Percentiles rank a stretch among this genome's conserved stretches.
phyloP scores from a whole-genome alignment of 306 rosid genomes.

The Glycine tomentella region DNA sequence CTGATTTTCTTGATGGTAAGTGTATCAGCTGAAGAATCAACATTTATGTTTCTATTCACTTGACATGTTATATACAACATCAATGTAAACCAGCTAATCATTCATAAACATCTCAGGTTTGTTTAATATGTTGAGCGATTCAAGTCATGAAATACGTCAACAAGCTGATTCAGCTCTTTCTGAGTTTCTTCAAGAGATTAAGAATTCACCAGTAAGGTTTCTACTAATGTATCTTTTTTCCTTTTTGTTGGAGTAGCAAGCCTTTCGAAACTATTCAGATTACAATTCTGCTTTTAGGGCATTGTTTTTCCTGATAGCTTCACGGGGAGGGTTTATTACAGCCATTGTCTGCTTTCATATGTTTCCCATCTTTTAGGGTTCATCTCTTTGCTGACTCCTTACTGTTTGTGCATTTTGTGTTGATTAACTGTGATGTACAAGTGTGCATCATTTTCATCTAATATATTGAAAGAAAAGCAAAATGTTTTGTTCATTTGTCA shows the following conservation, averaged over 20 bases:
- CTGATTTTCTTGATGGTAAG: conserved; percentile 91
- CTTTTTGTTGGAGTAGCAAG: conserved; percentile 48
- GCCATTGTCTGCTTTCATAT: conserved; percentile 19
- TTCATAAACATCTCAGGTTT: conserved; percentile 70
- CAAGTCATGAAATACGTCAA: conserved; percentile 95
- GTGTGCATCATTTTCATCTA: conserved; percentile 39
- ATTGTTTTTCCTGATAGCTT: conserved; percentile 12
- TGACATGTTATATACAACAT: conserved; percentile 21
- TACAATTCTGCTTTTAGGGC: conserved; percentile 30
- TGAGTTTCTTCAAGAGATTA: conserved; percentile 98
- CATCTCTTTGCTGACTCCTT: conserved; percentile 23
- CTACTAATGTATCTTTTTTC: conserved; percentile 30
- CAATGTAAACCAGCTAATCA: conserved; percentile 39
- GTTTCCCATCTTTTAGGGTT: conserved; percentile 34
- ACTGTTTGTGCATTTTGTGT: conserved; percentile 31
- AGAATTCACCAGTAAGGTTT: conserved; percentile 94
- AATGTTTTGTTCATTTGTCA: conserved; percentile 77
- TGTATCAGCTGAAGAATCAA: conserved; percentile 20
- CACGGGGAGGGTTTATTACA: conserved; percentile 34
- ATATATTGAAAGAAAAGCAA: conserved; percentile 54
- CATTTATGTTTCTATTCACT: background rate
- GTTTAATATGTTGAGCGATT: conserved; percentile 97
- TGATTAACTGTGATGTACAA: conserved; percentile 41
- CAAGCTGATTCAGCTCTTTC: conserved; percentile 99
- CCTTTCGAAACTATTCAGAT: conserved; percentile 39